phyloP scores from a whole-genome alignment of 768 basidiomycete genomes.

The Amanita molliuscula region DNA sequence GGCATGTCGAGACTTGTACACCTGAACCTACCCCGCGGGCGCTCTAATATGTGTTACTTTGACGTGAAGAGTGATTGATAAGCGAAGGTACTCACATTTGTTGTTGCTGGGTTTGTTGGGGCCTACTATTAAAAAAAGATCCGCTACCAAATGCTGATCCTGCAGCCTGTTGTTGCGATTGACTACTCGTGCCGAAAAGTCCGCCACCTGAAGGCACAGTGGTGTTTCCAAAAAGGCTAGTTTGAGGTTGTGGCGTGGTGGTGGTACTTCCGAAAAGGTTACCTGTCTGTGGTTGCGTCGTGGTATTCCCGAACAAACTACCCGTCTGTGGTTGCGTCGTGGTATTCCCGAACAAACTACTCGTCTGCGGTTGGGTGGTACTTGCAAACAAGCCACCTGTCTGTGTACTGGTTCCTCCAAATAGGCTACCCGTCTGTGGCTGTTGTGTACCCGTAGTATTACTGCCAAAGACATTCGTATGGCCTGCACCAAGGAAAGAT shows the following conservation, averaged over 20 bases:
- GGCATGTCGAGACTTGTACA: background rate
- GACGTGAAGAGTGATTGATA: background rate
- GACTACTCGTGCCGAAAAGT: conserved; percentile 10
- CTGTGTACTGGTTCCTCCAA: conserved; percentile 14
- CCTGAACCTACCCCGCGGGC: background rate
- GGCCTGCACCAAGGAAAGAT: background rate
- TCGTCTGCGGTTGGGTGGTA: background rate
- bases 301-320: conserved; percentile 11
- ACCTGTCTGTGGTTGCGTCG: background rate
- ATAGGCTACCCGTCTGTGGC: conserved; percentile 11
- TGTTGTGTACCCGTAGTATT: conserved; percentile 1
- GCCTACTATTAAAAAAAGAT: conserved; percentile 19
- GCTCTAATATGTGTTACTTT: background rate
- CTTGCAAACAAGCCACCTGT: conserved; percentile 12
- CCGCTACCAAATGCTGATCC: conserved; percentile 18
- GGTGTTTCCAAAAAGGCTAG: conserved; percentile 9
- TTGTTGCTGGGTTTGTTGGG: conserved; percentile 22
- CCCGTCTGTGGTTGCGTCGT: conserved; percentile 2
- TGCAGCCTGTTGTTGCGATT: conserved; percentile 23
- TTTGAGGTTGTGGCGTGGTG: conserved; percentile 6
- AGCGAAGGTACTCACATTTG: conserved; percentile 10
- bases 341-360: conserved; percentile 18
- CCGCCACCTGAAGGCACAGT: conserved; percentile 11
- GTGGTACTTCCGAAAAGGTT: background rate
- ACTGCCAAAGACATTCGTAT: background rate